Evolutionary conservation across 805 yeast genomes (phyloP), one percentile per base, ranked within the genome.

Genomic region (Saccharomycopsis schoenii): DNA sequence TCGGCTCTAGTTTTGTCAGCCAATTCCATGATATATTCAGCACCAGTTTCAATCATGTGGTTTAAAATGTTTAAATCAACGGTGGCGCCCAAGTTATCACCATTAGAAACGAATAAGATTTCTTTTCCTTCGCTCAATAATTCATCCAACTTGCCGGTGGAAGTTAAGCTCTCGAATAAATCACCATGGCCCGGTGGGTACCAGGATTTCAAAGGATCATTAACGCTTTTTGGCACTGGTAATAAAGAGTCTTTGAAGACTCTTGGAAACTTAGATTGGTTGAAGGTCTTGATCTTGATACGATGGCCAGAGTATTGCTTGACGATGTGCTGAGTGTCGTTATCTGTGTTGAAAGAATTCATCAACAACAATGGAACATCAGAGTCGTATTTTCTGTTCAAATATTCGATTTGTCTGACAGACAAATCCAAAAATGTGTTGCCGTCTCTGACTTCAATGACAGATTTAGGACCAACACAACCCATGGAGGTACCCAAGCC

Each of bases 151-250:
- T 93, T 94, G 63, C 99, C 99, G 12, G 96, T 86, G 61, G 89
- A 83, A 63, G 88, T 85, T 71, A 94, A 79, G 24, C 94, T 79
- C 77, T 94, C 99, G 68, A 92, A 94, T 73, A 94, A 78, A 76
- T 94, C 99, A 76, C 99, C 99, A 75, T 94, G 99, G 59, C 99
- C 99, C n/a, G 99, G 99, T 58, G 99, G 99, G 73, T 94, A 94
- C 99, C 99, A 94, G 61, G 88, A 80, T 69, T 89, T 93, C 68
- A 88, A 80, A 69, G 90, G 96, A 63, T 86, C 85, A 19, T 63
- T 61, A 66, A 73, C 80, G 41, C 81, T 71, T 66, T 87, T 83
- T 62, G 99, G 97, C 56, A 93, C 97, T 34, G 99, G 99, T 72
- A 94, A 82, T 68, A 91, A 77, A n/a, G 97, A 89, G 74, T 94